Evolutionary conservation across 805 yeast species (phyloP).

Genomic region (Ascoidea rubescens): DNA sequence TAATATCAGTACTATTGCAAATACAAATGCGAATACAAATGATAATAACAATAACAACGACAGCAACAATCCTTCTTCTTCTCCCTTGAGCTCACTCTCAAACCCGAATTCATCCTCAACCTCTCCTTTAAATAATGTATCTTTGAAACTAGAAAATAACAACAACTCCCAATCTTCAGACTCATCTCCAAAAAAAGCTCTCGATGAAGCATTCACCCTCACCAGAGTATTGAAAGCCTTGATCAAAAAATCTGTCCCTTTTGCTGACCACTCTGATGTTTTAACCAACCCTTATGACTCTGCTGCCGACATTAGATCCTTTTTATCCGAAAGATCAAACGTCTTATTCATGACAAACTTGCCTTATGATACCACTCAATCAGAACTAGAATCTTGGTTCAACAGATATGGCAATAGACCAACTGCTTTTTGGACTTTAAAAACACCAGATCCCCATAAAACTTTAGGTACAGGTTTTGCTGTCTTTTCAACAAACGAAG

Average conservation of each 20-base stretch:
- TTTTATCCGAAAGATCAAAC: constrained; percentile 57
- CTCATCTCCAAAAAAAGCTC: constrained; percentile 25
- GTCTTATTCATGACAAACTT: constrained; percentile 71
- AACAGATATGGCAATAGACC: constrained; percentile 79
- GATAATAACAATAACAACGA: not conserved
- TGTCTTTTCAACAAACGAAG: constrained; percentile 73
- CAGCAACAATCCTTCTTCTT: not conserved
- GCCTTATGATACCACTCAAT: constrained; percentile 78
- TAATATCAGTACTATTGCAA: too few species aligned
- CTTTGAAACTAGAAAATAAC: constrained; percentile 7
- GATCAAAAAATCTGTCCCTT: constrained; percentile 30
- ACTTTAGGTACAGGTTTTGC: constrained; percentile 67
- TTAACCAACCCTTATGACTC: constrained; percentile 67
- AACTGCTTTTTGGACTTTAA: constrained; percentile 78
- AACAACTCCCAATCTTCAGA: constrained; percentile 10
- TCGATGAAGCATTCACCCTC: constrained; percentile 31
- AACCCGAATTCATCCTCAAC: constrained; percentile 9
- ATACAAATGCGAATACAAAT: not conserved
- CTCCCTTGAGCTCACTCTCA: not conserved
- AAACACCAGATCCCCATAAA: constrained; percentile 39
- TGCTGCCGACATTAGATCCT: constrained; percentile 55
- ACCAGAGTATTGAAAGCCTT: constrained; percentile 31
- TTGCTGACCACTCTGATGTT: constrained; percentile 36
- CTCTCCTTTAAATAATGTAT: constrained; percentile 11
- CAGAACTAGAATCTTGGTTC: constrained; percentile 86